A percentile compares a stretch with the other conserved stretches of the same genome.
These are phyloP conservation scores for Erythrobasidium hasegawianum DNA, from an alignment of 1,284 basidiomycete genomes.

Conservation along the genomic window DNA sequence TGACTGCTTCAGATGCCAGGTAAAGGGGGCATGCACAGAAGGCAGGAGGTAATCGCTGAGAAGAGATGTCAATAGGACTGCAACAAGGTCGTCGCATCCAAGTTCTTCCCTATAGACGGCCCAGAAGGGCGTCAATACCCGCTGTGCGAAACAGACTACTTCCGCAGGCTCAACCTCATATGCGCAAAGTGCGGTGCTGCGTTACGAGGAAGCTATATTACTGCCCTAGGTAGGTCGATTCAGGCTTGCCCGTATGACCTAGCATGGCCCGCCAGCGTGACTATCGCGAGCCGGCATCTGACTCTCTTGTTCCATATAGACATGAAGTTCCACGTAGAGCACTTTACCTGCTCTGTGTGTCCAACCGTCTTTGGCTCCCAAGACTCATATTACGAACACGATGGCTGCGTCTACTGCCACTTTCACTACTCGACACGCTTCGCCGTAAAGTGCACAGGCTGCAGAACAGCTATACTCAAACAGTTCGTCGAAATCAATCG, in stretches of 20 bases:
- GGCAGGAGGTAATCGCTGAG: no score
- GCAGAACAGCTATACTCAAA: slow-evolving; percentile 96
- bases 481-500: slow-evolving; percentile 99
- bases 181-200: slow-evolving; percentile 94
- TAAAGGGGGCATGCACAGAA: no score
- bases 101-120: slow-evolving; percentile 97
- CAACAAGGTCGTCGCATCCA: slow-evolving; percentile 89
- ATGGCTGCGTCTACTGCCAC: slow-evolving; percentile 91
- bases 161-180: slow-evolving; percentile 89
- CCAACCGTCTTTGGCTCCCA: slow-evolving; percentile 93
- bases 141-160: slow-evolving; percentile 97
- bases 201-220: slow-evolving; percentile 95
- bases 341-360: slow-evolving; percentile 98
- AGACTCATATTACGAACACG: slow-evolving; percentile 99
- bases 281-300: no score
- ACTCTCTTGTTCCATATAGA: slow-evolving; percentile 55
- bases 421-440: slow-evolving; percentile 98
- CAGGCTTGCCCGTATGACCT: no score
- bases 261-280: neutral
- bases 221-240: slow-evolving; percentile 95
- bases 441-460: slow-evolving; percentile 96
- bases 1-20: slow-evolving; percentile 95
- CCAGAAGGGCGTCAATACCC: slow-evolving; percentile 79
- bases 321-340: slow-evolving; percentile 99
- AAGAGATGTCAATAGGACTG: no score